Conservation (phyloP, 163 green algal species). For the Prototheca stagnorum region DNA sequence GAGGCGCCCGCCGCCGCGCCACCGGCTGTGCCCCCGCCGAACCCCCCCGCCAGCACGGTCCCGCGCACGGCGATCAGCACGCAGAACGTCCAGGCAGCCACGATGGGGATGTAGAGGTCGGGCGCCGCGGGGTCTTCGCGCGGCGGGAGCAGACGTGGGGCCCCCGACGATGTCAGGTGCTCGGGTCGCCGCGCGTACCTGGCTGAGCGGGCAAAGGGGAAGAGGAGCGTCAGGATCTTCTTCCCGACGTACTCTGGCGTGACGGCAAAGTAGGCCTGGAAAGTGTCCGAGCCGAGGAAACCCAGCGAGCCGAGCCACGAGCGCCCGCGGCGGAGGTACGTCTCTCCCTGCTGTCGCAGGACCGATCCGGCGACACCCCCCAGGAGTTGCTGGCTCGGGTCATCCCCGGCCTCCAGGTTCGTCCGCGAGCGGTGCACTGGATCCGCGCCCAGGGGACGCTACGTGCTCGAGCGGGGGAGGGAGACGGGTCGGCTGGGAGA, state of each 20-base stretch:
- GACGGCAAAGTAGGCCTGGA: slow-evolving; percentile 69
- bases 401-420: slow-evolving; percentile 1
- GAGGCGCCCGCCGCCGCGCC: no score
- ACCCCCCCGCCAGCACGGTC: no score
- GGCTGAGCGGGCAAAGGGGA: slow-evolving; percentile 66
- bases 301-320: not conserved
- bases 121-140: no score
- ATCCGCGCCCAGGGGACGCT: no score
- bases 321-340: slow-evolving; percentile 34
- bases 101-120: slow-evolving; percentile 90
- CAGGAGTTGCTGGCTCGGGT: slow-evolving; percentile 17
- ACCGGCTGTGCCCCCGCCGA: no score
- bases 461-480: no score
- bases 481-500: no score
- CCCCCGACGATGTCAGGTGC: slow-evolving; percentile 63
- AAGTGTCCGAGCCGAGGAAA: slow-evolving; percentile 9
- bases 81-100: slow-evolving; percentile 68
- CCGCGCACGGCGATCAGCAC: slow-evolving; percentile 38
- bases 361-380: slow-evolving; percentile 23
- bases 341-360: slow-evolving; percentile 29
- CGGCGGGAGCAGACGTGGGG: no score
- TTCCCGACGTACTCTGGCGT: slow-evolving; percentile 63
- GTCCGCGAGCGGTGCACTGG: no score
- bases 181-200: slow-evolving; percentile 68
- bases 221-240: slow-evolving; percentile 82